phyloP scores from a whole-genome alignment of 2,329 filamentous ascomycete genomes.

The Scopulariopsis brevicaulis region DNA sequence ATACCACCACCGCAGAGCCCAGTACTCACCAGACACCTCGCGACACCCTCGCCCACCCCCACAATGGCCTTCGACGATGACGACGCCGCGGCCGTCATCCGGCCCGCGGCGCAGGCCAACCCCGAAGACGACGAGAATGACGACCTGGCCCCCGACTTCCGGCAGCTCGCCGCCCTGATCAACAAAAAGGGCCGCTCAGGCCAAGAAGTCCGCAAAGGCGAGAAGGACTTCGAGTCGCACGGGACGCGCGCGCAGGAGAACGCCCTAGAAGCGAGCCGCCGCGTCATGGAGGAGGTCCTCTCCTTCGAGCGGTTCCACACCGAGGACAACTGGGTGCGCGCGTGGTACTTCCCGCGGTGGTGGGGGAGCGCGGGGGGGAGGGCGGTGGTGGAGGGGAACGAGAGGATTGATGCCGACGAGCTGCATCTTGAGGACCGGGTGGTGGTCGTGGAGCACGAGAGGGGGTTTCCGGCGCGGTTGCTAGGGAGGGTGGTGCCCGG shows the following conservation, averaged over 20 bases:
- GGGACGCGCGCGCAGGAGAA: slow-evolving; percentile 72
- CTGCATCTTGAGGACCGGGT: slow-evolving; percentile 33
- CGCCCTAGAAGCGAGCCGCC: slow-evolving; percentile 68
- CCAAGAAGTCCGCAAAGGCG: slow-evolving; percentile 75
- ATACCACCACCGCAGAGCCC: background rate
- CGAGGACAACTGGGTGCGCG: slow-evolving; percentile 54
- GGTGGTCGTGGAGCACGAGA: slow-evolving; percentile 61
- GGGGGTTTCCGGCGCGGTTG: slow-evolving; percentile 61
- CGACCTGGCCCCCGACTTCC: slow-evolving; percentile 81
- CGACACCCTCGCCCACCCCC: background rate
- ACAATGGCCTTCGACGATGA: slow-evolving; percentile 32
- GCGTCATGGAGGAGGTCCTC: slow-evolving; percentile 82
- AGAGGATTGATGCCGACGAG: slow-evolving; percentile 13
- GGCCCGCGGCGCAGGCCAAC: slow-evolving; percentile 8
- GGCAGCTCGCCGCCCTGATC: slow-evolving; percentile 49
- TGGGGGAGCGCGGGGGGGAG: slow-evolving; percentile 22
- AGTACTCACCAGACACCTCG: background rate
- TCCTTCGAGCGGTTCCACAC: slow-evolving; percentile 64
- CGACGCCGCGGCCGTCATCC: slow-evolving; percentile 23
- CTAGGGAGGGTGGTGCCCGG: slow-evolving; percentile 56
- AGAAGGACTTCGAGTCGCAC: slow-evolving; percentile 96
- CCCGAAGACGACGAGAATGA: slow-evolving; percentile 40
- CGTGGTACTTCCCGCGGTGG: slow-evolving; percentile 60
- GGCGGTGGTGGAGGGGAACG: slow-evolving; percentile 8
- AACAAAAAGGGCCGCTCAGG: slow-evolving; percentile 37